Evolutionary conservation across 495 filamentous ascomycete genomes (phyloP).

Genomic region (Astrothelium subdiscretum): DNA sequence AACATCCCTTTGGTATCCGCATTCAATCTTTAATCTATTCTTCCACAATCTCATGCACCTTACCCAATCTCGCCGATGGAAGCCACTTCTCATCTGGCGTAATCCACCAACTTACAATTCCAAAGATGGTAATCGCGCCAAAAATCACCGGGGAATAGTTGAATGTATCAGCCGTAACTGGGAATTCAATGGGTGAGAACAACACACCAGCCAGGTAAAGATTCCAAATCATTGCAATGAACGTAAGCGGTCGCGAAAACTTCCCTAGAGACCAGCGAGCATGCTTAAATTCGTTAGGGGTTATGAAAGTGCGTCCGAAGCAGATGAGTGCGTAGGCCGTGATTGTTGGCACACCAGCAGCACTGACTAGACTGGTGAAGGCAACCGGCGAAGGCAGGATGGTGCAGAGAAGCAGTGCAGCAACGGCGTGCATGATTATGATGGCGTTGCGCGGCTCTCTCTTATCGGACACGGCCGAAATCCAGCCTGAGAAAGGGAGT

Average conservation of each 20-base stretch:
- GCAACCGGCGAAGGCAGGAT: constrained; percentile 42
- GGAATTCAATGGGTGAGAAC: constrained; percentile 22
- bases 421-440: constrained; percentile 41
- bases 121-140: constrained; percentile 21
- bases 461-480: constrained; percentile 34
- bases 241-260: constrained; percentile 19
- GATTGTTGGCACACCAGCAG: constrained; percentile 35
- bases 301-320: constrained; percentile 39
- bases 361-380: constrained; percentile 41
- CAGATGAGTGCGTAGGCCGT: constrained; percentile 45
- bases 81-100: constrained; percentile 22
- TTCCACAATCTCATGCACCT: constrained; percentile 18
- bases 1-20: neutral
- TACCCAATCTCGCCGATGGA: constrained; percentile 17
- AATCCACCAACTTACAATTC: constrained; percentile 15
- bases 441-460: constrained; percentile 45
- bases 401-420: constrained; percentile 40
- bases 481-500: constrained; percentile 44
- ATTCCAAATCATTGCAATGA: constrained; percentile 22
- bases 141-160: constrained; percentile 24
- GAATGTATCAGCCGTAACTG: constrained; percentile 17
- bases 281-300: constrained; percentile 25
- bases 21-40: neutral
- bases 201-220: constrained; percentile 20
- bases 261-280: constrained; percentile 17